These are phyloP conservation scores for Cyberlindnera nakhonratchasimensis DNA, from an alignment of 805 yeast species.

Conservation along the genomic window DNA sequence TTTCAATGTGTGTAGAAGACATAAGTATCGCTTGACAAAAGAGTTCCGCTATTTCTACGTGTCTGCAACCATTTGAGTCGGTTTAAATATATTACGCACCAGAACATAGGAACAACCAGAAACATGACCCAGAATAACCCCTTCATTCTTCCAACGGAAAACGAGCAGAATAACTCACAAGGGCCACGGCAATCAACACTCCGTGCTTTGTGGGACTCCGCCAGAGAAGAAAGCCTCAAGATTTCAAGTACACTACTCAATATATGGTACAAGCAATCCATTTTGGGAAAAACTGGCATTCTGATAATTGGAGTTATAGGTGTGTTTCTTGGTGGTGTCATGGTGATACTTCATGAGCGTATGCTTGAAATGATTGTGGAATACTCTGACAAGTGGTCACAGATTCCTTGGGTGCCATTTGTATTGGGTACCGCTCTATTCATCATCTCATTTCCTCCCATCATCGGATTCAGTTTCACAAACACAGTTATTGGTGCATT, in stretches of 20 bases:
- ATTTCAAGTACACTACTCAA: slow-evolving; percentile 3
- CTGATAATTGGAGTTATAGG: neutral
- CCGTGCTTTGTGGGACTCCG: neutral
- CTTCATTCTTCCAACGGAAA: slow-evolving; percentile 1
- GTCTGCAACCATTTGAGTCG: too few species aligned
- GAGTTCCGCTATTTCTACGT: too few species aligned
- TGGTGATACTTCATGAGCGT: slow-evolving; percentile 20
- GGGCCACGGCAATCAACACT: slow-evolving; percentile 3
- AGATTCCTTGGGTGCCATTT: slow-evolving; percentile 34
- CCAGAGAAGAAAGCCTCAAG: slow-evolving; percentile 5
- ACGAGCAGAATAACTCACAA: neutral
- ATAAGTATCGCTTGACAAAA: too few species aligned
- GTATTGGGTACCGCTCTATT: slow-evolving; percentile 52
- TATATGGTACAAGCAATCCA: slow-evolving; percentile 17
- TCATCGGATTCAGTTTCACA: slow-evolving; percentile 75
- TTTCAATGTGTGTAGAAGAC: neutral
- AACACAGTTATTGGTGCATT: slow-evolving; percentile 72
- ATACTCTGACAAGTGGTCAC: slow-evolving; percentile 26
- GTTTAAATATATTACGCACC: too few species aligned
- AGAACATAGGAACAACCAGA: neutral
- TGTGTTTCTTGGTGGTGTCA: slow-evolving; percentile 5
- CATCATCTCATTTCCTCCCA: slow-evolving; percentile 83
- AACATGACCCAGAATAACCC: slow-evolving; percentile 11
- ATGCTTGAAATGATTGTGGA: slow-evolving; percentile 20
- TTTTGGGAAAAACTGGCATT: slow-evolving; percentile 15